phyloP scores from a whole-genome alignment of 768 basidiomycete species.

The Pleurotus tuoliensis region DNA sequence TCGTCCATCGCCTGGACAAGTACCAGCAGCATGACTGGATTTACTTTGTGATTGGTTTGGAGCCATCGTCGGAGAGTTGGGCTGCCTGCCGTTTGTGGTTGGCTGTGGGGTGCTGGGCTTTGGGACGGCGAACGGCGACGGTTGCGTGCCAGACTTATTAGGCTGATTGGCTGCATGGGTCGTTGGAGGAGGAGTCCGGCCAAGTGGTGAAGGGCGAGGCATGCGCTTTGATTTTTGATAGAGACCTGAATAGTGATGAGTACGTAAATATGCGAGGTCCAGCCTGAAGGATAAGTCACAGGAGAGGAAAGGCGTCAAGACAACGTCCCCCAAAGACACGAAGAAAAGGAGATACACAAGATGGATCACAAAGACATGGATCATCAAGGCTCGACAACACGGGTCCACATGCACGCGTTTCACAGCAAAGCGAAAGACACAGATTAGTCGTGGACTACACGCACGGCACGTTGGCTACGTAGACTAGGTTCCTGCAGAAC shows the following conservation, averaged over 20 bases:
- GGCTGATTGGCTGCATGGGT: slow-evolving; percentile 22
- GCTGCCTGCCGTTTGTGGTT: slow-evolving; percentile 4
- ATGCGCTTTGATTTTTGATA: slow-evolving; percentile 82
- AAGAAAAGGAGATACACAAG: slow-evolving; percentile 1
- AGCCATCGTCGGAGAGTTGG: slow-evolving; percentile 1
- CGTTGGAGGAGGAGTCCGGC: slow-evolving; percentile 32
- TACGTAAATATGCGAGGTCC: slow-evolving; percentile 8
- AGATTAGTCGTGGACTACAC: neutral
- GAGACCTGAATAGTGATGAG: slow-evolving; percentile 48
- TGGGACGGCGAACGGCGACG: slow-evolving; percentile 17
- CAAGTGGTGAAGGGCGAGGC: slow-evolving; percentile 64
- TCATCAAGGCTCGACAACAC: slow-evolving; percentile 3
- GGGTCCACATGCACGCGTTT: neutral
- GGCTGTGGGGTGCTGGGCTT: neutral
- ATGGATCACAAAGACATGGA: slow-evolving; percentile 1
- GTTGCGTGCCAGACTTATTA: slow-evolving; percentile 11
- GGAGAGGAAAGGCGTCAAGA: slow-evolving; percentile 3
- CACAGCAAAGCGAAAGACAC: neutral
- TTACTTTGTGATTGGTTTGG: slow-evolving; percentile 8
- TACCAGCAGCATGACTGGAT: slow-evolving; percentile 41
- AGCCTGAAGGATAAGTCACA: slow-evolving; percentile 7
- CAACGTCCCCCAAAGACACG: slow-evolving; percentile 9
- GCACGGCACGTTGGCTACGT: slow-evolving; percentile 4
- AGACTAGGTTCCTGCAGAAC: slow-evolving; percentile 4
- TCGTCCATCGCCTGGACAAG: slow-evolving; percentile 97